Percentiles rank a stretch among this genome's conserved stretches.
These are phyloP conservation scores for Chytridium lagenaria DNA, from an alignment of 371 early-diverging fungal genomes.

Conservation along the genomic window DNA sequence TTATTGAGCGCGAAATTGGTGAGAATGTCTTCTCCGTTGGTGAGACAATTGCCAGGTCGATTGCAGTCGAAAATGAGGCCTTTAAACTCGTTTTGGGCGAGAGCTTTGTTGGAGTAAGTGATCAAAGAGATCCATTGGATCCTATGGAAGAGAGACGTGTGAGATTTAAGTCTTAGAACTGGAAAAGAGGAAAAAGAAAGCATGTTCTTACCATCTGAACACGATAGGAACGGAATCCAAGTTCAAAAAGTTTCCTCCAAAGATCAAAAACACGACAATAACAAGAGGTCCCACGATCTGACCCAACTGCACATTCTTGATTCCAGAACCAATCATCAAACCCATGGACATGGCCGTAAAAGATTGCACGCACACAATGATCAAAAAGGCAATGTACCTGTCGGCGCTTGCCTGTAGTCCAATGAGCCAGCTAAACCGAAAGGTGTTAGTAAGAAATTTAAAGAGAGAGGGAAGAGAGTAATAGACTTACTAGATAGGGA, in stretches of 20 bases:
- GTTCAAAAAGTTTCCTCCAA: slow-evolving; percentile 55
- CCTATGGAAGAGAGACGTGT: neutral
- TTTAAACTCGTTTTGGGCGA: slow-evolving; percentile 38
- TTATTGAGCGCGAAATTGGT: slow-evolving; percentile 4
- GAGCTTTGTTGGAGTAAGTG: slow-evolving; percentile 30
- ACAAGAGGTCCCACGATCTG: slow-evolving; percentile 58
- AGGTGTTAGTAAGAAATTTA: neutral
- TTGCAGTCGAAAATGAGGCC: slow-evolving; percentile 12
- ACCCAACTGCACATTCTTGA: slow-evolving; percentile 48
- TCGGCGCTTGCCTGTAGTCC: slow-evolving; percentile 30
- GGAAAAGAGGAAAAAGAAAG: neutral
- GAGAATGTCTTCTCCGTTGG: slow-evolving; percentile 26
- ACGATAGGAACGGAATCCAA: slow-evolving; percentile 47
- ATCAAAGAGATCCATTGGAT: neutral
- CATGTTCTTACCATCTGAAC: slow-evolving; percentile 44
- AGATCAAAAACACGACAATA: slow-evolving; percentile 55
- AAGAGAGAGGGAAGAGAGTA: slow-evolving; percentile 11
- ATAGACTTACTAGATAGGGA: slow-evolving; percentile 28
- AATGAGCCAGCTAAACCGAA: slow-evolving; percentile 37
- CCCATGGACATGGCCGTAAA: slow-evolving; percentile 45
- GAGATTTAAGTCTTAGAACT: neutral
- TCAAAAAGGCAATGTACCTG: slow-evolving; percentile 48
- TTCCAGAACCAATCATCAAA: slow-evolving; percentile 50
- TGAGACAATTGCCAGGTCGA: slow-evolving; percentile 9
- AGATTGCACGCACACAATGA: slow-evolving; percentile 39